A percentile compares a stretch with the other conserved stretches of the same genome.
phyloP scores from a whole-genome alignment of 1,284 basidiomycete genomes.

The Trichosporon sp. region DNA sequence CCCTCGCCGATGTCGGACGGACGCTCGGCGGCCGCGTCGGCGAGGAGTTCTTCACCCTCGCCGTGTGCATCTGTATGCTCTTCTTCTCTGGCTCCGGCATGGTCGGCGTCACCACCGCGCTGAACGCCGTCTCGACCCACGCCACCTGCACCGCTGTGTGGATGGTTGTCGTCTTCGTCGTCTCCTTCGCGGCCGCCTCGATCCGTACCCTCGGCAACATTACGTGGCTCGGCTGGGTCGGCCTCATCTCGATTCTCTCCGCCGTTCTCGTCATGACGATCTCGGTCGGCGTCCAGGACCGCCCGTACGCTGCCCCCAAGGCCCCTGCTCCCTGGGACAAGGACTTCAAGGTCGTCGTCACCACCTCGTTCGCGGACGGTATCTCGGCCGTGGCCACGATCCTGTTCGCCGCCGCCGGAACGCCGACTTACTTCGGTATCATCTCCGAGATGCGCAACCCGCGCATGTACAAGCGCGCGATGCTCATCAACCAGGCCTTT shows the following conservation, averaged over 20 bases:
- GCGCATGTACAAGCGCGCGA: slow-evolving; percentile 41
- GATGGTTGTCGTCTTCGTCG: slow-evolving; percentile 45
- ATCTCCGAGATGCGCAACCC: slow-evolving; percentile 45
- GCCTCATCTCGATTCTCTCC: slow-evolving; percentile 43
- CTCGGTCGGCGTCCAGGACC: slow-evolving; percentile 52
- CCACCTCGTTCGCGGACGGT: slow-evolving; percentile 45
- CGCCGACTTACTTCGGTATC: slow-evolving; percentile 35
- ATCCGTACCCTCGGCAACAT: slow-evolving; percentile 54
- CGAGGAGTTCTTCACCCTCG: slow-evolving; percentile 32
- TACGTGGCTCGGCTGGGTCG: slow-evolving; percentile 53
- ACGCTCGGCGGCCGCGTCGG: slow-evolving; percentile 30
- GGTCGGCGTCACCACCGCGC: slow-evolving; percentile 52
- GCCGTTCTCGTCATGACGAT: slow-evolving; percentile 53
- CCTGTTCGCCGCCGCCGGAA: slow-evolving; percentile 49
- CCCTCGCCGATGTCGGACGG: slow-evolving; percentile 41
- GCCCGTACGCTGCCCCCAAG: slow-evolving; percentile 44
- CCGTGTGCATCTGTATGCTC: slow-evolving; percentile 30
- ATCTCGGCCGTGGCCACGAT: slow-evolving; percentile 52
- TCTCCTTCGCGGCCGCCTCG: slow-evolving; percentile 41
- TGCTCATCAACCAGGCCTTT: slow-evolving; percentile 42
- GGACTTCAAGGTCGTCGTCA: slow-evolving; percentile 35
- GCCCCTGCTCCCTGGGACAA: slow-evolving; percentile 38
- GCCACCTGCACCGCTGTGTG: slow-evolving; percentile 54
- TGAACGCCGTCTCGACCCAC: slow-evolving; percentile 54
- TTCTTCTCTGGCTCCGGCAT: slow-evolving; percentile 34